Conservation (phyloP, 2,329 filamentous ascomycete genomes). For the Ploettnerulaceae sp. region DNA sequence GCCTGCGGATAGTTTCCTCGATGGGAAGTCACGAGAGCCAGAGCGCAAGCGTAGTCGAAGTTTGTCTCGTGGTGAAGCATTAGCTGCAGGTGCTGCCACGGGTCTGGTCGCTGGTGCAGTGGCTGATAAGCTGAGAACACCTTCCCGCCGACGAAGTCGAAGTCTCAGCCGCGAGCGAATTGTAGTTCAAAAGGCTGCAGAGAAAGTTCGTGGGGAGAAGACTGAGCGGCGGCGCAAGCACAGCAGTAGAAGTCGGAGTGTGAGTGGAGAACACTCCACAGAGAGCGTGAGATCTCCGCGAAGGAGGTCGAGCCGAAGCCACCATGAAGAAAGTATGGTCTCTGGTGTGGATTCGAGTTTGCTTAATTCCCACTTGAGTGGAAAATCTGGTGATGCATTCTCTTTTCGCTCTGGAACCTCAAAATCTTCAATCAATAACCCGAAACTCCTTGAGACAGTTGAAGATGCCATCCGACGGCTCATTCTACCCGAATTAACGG, state of each 20-base stretch:
- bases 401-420: constrained; percentile 53
- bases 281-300: constrained; percentile 42
- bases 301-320: constrained; percentile 44
- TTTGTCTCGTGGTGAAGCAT: constrained; percentile 28
- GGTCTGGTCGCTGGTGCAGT: constrained; percentile 36
- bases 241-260: constrained; percentile 42
- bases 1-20: constrained; percentile 67
- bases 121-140: constrained; percentile 52
- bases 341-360: constrained; percentile 54
- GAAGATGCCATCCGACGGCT: constrained; percentile 70
- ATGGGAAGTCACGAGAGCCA: constrained; percentile 38
- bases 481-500: constrained; percentile 82
- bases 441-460: constrained; percentile 65
- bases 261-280: constrained; percentile 41
- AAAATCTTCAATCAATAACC: constrained; percentile 66
- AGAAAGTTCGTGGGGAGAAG: constrained; percentile 55
- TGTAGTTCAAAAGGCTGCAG: constrained; percentile 59
- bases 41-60: constrained; percentile 32
- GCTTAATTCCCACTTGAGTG: constrained; percentile 50
- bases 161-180: constrained; percentile 64
- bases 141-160: constrained; percentile 52
- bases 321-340: constrained; percentile 43
- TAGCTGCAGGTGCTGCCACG: constrained; percentile 36
- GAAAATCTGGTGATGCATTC: constrained; percentile 50
- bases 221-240: constrained; percentile 41